phyloP scores from a whole-genome alignment of 2,329 filamentous ascomycete species.

The Scedosporium minutisporum region DNA sequence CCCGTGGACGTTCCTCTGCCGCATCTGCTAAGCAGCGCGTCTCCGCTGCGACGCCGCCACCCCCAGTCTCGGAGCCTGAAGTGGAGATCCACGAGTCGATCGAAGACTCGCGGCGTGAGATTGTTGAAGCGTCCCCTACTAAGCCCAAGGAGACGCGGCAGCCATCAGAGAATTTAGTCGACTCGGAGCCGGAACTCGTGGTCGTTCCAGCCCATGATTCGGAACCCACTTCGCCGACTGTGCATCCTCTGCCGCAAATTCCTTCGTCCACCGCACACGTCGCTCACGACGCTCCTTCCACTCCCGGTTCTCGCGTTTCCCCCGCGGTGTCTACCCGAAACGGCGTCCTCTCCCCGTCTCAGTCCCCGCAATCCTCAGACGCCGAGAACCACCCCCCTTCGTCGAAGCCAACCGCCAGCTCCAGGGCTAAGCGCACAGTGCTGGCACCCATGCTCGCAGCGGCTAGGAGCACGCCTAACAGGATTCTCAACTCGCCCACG shows the following conservation, averaged over 20 bases:
- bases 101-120: background rate
- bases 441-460: slow-evolving; percentile 27
- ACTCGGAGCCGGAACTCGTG: slow-evolving; percentile 9
- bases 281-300: slow-evolving; percentile 23
- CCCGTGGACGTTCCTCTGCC: background rate
- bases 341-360: slow-evolving; percentile 49
- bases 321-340: slow-evolving; percentile 42
- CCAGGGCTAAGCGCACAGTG: slow-evolving; percentile 32
- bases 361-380: slow-evolving; percentile 67
- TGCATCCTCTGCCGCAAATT: slow-evolving; percentile 19
- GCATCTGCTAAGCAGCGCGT: slow-evolving; percentile 2
- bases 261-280: slow-evolving; percentile 14
- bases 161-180: background rate
- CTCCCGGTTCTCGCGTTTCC: slow-evolving; percentile 31
- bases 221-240: slow-evolving; percentile 8
- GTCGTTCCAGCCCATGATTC: slow-evolving; percentile 8
- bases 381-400: slow-evolving; percentile 72
- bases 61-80: background rate
- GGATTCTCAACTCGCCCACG: slow-evolving; percentile 45
- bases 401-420: slow-evolving; percentile 35
- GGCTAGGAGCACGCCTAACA: slow-evolving; percentile 33
- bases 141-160: slow-evolving; percentile 2
- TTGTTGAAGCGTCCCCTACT: slow-evolving; percentile 1
- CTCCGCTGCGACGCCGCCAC: background rate
- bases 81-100: background rate